Evolutionary conservation across 768 basidiomycete species (phyloP), one percentile per base, ranked within the genome.

Genomic region (Podaxis sp.): DNA sequence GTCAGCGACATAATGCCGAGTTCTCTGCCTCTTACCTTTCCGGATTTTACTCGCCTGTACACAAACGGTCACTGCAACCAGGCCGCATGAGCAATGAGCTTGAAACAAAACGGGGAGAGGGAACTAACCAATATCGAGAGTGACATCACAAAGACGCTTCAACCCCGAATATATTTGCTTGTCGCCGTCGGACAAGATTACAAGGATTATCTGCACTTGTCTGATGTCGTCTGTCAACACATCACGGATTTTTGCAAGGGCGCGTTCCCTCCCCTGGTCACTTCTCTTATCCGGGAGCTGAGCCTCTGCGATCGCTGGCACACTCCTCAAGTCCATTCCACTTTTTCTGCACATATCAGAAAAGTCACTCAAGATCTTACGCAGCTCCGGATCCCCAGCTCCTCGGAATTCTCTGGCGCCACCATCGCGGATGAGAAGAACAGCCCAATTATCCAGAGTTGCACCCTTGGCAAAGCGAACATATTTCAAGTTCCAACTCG

Each of bases 111-210:
- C 54, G 18, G 9, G 46, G 48, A n/a, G 9, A 28, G n/a, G n/a
- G 16, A 59, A 66, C 76, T 63, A 47, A 77, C 78, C 69, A 44
- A 94, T 66, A 54, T 89, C 91, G 58, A 91, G 69, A 54, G 77
- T 67, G 48, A 84, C 79, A 65, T 92, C 90, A 61, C 84, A 85
- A 13, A 91, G 76, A 40, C 82, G 82, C 72, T 93, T 92, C 69
- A 93, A 77, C 4, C 87, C 88, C 0, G 87, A 81, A 67, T 93
- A 94, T 21, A 94, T 78, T 64, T 81, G 85, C 52, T 89, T 90
- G 72, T 94, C 91, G 3, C 80, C 78, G 55, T 72, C 82, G 10
- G 89, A 87, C 23, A 94, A 75, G 23, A 94, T 67, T 10, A 90
- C 83, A 40, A 93, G 72, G 6, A 89, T 67, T 52, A 92, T 79